A percentile compares a stretch with the other conserved stretches of the same genome.
These are phyloP conservation scores for Phylloboletellus chloephorus DNA, from an alignment of 1,284 basidiomycete genomes.

Conservation along the genomic window DNA sequence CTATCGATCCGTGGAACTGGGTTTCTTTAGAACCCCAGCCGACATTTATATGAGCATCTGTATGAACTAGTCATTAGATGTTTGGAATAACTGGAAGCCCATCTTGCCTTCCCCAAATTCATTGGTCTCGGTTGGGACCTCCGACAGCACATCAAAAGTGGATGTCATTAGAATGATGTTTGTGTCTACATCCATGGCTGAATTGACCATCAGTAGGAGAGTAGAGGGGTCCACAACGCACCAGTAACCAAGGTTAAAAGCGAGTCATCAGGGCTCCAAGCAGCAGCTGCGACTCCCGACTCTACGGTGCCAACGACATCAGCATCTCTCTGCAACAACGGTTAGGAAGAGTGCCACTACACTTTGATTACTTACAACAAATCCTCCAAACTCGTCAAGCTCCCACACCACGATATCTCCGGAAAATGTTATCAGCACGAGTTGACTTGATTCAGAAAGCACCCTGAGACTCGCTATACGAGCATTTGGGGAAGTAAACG, in stretches of 20 bases:
- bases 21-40: slow-evolving; percentile 98
- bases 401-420: slow-evolving; percentile 75
- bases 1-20: slow-evolving; percentile 95
- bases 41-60: slow-evolving; percentile 88
- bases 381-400: slow-evolving; percentile 47
- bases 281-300: slow-evolving; percentile 74
- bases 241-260: slow-evolving; percentile 77
- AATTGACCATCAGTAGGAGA: not conserved
- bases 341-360: slow-evolving; percentile 1
- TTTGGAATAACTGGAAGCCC: slow-evolving; percentile 23
- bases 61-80: slow-evolving; percentile 10
- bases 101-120: slow-evolving; percentile 78
- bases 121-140: slow-evolving; percentile 63
- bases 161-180: slow-evolving; percentile 88
- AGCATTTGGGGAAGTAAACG: slow-evolving; percentile 17
- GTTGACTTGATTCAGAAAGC: slow-evolving; percentile 57
- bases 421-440: slow-evolving; percentile 61
- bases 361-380: slow-evolving; percentile 33
- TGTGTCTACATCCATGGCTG: slow-evolving; percentile 40
- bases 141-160: slow-evolving; percentile 84
- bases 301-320: slow-evolving; percentile 87
- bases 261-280: slow-evolving; percentile 91
- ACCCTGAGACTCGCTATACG: slow-evolving; percentile 61
- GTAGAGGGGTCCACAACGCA: slow-evolving; percentile 27
- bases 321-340: slow-evolving; percentile 25